Base-by-base conservation (phyloP, 192 early-diverging fungal species). In the Geranomyces variabilis region DNA sequence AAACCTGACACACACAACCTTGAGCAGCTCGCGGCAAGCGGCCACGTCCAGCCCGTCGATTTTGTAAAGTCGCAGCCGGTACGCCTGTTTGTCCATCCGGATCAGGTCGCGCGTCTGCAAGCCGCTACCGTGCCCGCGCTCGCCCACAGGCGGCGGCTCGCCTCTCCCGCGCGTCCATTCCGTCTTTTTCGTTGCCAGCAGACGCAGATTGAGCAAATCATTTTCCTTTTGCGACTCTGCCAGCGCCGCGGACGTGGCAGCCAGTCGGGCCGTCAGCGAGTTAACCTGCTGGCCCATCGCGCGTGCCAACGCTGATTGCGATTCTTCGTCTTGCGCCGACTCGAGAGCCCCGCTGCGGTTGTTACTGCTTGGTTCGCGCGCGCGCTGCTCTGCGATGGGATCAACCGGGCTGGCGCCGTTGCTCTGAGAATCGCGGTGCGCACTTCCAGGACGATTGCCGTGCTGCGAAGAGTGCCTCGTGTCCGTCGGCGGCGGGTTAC, bases 51-150 rank as follows among this genome's bases (percentile, higher is more conserved):
- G 69, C 0, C 48, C 67, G 55, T 79, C 80, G 60, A 82, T 74
- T 65, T 77, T 71, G 66, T 73, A 74, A n/a, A 82, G 56, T 44
- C 74, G 70, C 57, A 79, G 71, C 44, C 71, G 70, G 66, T 61
- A 79, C 7, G 75, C 75, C 53, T 74, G 58, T 44, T 79, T 79
- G 66, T 82, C 80, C 19, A 69, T 56, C 21, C 77, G 74, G 41
- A 82, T 82, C 10, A 79, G 70, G 28, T 82, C 77, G 49, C 80
- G 74, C 14, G 80, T 82, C 30, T 55, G 74, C 10, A 80, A 43
- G 59, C 58, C 43, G 26, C n/a, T 66, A 30, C 29, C 43, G 0
- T 44, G 3, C 41, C 43, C 43, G 36, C 64, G 43, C 36, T 30
- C 17, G 51, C 26, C 51, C 3, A 28, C 51, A n/a, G 51, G 51